phyloP scores from a whole-genome alignment of 768 basidiomycete genomes.

The Strobilomyces dryophilus region DNA sequence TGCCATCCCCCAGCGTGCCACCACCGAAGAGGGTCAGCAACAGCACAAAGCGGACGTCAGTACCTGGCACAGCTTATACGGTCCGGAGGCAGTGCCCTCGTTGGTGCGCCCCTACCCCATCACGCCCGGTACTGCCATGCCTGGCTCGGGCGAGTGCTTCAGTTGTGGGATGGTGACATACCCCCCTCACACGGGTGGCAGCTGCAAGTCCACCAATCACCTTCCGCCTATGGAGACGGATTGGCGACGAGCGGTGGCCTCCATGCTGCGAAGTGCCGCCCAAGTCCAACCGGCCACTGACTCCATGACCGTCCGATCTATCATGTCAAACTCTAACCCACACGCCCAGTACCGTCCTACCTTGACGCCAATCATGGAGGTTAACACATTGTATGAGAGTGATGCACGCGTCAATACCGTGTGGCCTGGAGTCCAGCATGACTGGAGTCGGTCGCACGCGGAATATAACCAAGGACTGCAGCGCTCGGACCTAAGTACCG shows the following conservation, averaged over 20 bases:
- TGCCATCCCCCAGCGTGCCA: not conserved
- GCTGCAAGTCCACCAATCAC: not conserved
- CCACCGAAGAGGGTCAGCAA: not conserved
- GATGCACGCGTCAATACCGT: no score
- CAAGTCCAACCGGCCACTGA: not conserved
- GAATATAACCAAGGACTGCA: no score
- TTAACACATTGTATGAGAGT: no score
- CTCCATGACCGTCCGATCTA: not conserved
- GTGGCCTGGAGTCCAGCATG: no score
- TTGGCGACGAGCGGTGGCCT: not conserved
- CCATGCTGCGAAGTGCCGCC: not conserved
- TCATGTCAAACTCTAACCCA: no score
- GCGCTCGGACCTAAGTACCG: no score
- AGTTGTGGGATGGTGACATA: not conserved
- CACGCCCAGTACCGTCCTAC: no score
- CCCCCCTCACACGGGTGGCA: not conserved
- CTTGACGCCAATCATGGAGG: no score
- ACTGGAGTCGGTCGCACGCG: no score
- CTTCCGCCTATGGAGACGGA: not conserved
- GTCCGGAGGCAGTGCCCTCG: not conserved
- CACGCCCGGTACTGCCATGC: not conserved
- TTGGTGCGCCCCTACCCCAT: not conserved
- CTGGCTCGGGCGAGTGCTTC: not conserved
- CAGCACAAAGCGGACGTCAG: not conserved
- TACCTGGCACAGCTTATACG: not conserved